Evolutionary conservation across 1,284 basidiomycete species (phyloP).

Genomic region (Rhodotorula mucilaginosa): DNA sequence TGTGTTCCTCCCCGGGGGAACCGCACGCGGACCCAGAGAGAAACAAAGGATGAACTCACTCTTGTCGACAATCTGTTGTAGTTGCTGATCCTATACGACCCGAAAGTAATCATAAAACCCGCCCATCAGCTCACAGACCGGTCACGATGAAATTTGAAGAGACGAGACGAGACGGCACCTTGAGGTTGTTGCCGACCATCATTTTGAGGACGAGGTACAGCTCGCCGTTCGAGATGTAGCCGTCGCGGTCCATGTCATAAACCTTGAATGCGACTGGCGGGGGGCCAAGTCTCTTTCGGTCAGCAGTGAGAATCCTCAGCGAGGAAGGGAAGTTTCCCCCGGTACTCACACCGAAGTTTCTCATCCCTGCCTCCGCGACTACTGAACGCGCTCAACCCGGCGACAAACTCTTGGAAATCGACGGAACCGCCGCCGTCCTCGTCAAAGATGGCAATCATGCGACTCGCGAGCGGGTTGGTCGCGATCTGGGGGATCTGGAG

Average conservation of each 20-base stretch:
- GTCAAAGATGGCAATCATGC: constrained; percentile 99
- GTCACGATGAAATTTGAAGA: too few relatives aligned
- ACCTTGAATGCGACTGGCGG: constrained; percentile 89
- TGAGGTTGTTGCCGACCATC: constrained; percentile 98
- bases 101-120: not conserved
- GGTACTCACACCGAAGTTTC: constrained; percentile 81
- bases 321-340: not conserved
- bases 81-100: constrained; percentile 76
- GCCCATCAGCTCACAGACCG: not conserved
- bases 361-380: constrained; percentile 93
- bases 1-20: too few relatives aligned
- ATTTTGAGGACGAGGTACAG: constrained; percentile 98
- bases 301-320: too few relatives aligned
- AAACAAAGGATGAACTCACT: constrained; percentile 47
- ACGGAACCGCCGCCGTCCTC: constrained; percentile 98
- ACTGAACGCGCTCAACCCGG: constrained; percentile 93
- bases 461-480: constrained; percentile 90
- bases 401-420: constrained; percentile 98
- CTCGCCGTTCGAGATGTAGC: constrained; percentile 97
- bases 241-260: constrained; percentile 97
- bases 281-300: not conserved
- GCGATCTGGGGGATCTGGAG: constrained; percentile 98
- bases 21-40: too few relatives aligned
- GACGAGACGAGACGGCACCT: constrained; percentile 55
- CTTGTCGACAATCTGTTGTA: constrained; percentile 99